Conservation (phyloP, 805 yeast species). For the Nakazawaea populi region DNA sequence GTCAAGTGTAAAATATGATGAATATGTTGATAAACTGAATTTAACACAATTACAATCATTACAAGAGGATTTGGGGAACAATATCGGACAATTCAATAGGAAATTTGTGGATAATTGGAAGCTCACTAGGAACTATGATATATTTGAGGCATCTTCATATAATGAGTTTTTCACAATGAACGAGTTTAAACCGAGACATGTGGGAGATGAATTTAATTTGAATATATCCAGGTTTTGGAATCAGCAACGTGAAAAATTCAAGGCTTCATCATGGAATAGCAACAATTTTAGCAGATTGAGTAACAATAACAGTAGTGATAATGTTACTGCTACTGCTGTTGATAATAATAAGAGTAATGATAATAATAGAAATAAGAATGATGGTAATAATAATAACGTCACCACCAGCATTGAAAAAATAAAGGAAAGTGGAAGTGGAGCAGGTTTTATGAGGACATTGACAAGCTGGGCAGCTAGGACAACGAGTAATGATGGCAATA, state of each 20-base stretch:
- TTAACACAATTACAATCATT: slow-evolving; percentile 29
- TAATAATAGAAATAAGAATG: background rate
- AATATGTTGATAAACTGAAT: slow-evolving; percentile 38
- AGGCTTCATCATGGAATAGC: background rate
- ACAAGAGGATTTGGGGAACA: slow-evolving; percentile 12
- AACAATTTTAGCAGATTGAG: background rate
- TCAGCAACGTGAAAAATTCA: background rate
- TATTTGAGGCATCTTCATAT: slow-evolving; percentile 55
- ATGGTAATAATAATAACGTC: background rate
- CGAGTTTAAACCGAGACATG: slow-evolving; percentile 43
- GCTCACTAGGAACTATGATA: slow-evolving; percentile 44
- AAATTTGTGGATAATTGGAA: slow-evolving; percentile 50
- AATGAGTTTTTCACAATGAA: slow-evolving; percentile 55
- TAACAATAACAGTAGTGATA: background rate
- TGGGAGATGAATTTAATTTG: slow-evolving; percentile 13
- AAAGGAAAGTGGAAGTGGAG: background rate
- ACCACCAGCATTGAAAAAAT: too few species aligned
- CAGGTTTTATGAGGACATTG: background rate
- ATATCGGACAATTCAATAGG: slow-evolving; percentile 27
- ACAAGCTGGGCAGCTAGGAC: background rate
- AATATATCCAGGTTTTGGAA: background rate
- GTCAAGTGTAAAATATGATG: slow-evolving; percentile 64
- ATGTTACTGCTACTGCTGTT: background rate
- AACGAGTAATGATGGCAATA: background rate
- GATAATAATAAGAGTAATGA: too few species aligned